Evolutionary conservation across 352 stramenopile species (phyloP), one percentile per base, ranked within the genome.

Genomic region (Phytophthora uliginosa): DNA sequence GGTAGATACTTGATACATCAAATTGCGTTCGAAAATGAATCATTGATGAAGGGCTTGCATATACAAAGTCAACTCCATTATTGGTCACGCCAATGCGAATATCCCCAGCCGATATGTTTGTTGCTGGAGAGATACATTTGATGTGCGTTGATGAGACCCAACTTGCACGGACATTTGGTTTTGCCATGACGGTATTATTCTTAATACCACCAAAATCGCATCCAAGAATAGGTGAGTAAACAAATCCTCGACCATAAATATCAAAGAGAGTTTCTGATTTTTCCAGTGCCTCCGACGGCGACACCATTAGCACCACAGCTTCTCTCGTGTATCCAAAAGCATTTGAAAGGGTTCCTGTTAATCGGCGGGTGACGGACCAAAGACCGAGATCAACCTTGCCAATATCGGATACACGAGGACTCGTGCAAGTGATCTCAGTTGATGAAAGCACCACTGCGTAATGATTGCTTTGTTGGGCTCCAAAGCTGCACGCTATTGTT

Each of bases 231-330:
- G 80, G 59, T 8, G 85, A 89, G 10, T 76, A 78, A 42, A 83
- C 48, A 63, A 93, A 94, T 0, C 81, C 87, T 17, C 77, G 57
- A 0, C 85, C 87, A 63, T 84, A 94, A 7, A 93, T 65, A 58
- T 93, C 79, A 65, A 93, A 85, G 5, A 87, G 51, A 7, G 83
- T 84, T 31, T 75, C 47, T 2, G 40, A 68, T 15, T 77, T 78
- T 56, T 91, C 83, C 22, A 94, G 76, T 10, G 81, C 74, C 15
- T 63, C 57, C 5, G 51, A 69, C n/a, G 85, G 85, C 1, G 57
- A 79, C 7, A 93, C 81, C 4, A 65, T 72, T 7, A 75, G 76
- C 28, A 94, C 54, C 0, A 76, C 36, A 2, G 69, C 48, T 7
- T 69, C 63, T 26, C 83, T 89, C 9, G 84, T 92, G 42, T 78